These are phyloP conservation scores for Asclepias syriaca DNA, from an alignment of 257 asterid species.

Conservation along the genomic window DNA sequence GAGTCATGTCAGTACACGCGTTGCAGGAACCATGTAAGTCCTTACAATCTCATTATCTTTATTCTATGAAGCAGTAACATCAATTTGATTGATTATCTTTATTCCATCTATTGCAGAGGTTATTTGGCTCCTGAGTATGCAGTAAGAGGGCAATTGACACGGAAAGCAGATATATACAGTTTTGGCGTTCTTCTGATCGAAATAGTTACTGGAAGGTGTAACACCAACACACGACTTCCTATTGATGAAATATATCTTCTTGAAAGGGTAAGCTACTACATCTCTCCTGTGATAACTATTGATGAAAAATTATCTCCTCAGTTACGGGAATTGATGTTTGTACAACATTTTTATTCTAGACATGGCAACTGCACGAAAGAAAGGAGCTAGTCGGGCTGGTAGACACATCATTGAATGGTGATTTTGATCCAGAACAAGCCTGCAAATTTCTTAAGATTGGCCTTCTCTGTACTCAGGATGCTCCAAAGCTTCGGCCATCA, in stretches of 20 bases:
- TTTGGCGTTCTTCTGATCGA: conserved; percentile 89
- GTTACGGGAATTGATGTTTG: background rate
- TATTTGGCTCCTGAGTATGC: conserved; percentile 99
- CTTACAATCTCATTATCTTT: background rate
- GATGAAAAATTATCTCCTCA: too few relatives aligned
- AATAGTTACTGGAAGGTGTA: conserved; percentile 92
- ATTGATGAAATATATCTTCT: conserved; percentile 75
- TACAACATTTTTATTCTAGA: conserved; percentile 30
- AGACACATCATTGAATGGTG: conserved; percentile 61
- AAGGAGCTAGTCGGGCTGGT: conserved; percentile 57
- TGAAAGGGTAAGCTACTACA: conserved; percentile 62
- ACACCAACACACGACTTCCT: conserved; percentile 75
- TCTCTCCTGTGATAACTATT: background rate
- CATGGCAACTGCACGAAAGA: conserved; percentile 77
- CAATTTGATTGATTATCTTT: background rate
- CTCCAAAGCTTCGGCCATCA: conserved; percentile 79
- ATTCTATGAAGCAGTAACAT: background rate
- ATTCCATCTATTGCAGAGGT: conserved; percentile 49
- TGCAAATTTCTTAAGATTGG: conserved; percentile 79
- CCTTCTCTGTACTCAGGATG: conserved; percentile 87
- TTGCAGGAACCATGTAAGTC: conserved; percentile 94
- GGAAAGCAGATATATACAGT: conserved; percentile 84
- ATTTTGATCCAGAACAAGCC: conserved; percentile 77
- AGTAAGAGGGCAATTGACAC: conserved; percentile 74
- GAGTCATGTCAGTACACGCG: conserved; percentile 95